Conservation (phyloP, 2,329 filamentous ascomycete genomes). For the Penicillium sp. region DNA sequence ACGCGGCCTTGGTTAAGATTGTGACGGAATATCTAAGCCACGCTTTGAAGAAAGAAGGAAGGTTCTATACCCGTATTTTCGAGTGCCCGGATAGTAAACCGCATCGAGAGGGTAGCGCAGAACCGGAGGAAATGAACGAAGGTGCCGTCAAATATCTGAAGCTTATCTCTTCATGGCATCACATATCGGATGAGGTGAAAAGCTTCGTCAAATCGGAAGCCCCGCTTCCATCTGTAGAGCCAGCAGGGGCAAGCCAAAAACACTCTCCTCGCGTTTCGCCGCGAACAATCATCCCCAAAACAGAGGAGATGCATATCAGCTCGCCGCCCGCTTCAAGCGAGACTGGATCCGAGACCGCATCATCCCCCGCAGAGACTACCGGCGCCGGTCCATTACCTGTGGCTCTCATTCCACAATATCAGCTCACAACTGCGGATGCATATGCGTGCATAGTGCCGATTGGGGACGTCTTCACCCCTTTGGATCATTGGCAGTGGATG, state of each 20-base stretch:
- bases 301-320: slow-evolving; percentile 34
- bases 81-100: slow-evolving; percentile 48
- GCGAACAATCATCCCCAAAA: slow-evolving; percentile 38
- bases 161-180: slow-evolving; percentile 75
- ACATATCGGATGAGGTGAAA: slow-evolving; percentile 72
- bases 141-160: slow-evolving; percentile 65
- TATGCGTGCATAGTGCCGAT: slow-evolving; percentile 78
- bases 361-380: slow-evolving; percentile 22
- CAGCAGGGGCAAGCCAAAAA: slow-evolving; percentile 27
- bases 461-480: slow-evolving; percentile 73
- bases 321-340: slow-evolving; percentile 37
- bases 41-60: slow-evolving; percentile 57
- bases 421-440: slow-evolving; percentile 75
- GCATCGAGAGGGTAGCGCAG: slow-evolving; percentile 26
- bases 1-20: slow-evolving; percentile 64
- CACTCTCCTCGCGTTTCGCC: slow-evolving; percentile 34
- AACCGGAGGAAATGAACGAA: slow-evolving; percentile 45
- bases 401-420: slow-evolving; percentile 78
- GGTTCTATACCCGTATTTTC: slow-evolving; percentile 56
- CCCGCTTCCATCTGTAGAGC: slow-evolving; percentile 21
- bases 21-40: slow-evolving; percentile 69
- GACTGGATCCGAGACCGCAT: slow-evolving; percentile 30
- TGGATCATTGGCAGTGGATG: slow-evolving; percentile 98
- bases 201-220: slow-evolving; percentile 55
- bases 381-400: slow-evolving; percentile 60